A percentile compares a stretch with the other conserved stretches of the same genome.
phyloP scores from a whole-genome alignment of 805 yeast species.

The Yamadazyma nakazawae region DNA sequence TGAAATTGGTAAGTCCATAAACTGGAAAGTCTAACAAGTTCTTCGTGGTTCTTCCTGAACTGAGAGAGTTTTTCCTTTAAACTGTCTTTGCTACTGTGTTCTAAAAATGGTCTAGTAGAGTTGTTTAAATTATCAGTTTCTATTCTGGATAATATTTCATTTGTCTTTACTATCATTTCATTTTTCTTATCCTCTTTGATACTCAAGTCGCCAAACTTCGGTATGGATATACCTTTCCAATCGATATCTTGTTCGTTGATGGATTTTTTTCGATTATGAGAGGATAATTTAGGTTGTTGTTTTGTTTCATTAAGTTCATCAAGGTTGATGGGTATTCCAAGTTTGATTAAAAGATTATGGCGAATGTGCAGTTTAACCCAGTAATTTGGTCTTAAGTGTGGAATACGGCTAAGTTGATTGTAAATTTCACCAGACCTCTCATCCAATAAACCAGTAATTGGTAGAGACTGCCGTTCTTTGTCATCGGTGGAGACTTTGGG shows the following conservation, averaged over 20 bases:
- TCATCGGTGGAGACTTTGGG: not conserved
- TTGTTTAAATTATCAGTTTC: constrained; percentile 35
- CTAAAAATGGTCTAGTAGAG: constrained; percentile 26
- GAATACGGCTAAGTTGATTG: constrained; percentile 45
- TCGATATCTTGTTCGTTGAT: constrained; percentile 28
- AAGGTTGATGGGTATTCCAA: constrained; percentile 72
- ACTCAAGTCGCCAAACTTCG: constrained; percentile 30
- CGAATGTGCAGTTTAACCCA: constrained; percentile 71
- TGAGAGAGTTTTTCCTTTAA: constrained; percentile 38
- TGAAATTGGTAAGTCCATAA: constrained; percentile 52
- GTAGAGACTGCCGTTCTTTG: not conserved
- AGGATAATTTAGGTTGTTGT: not conserved
- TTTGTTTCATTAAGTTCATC: constrained; percentile 42
- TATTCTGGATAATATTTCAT: constrained; percentile 24
- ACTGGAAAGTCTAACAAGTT: constrained; percentile 27
- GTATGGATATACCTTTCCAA: constrained; percentile 36
- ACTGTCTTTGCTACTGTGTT: constrained; percentile 15
- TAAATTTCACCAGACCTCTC: constrained; percentile 41
- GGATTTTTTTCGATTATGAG: constrained; percentile 18
- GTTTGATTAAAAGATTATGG: constrained; percentile 55
- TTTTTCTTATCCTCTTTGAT: constrained; percentile 27
- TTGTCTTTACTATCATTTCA: constrained; percentile 23
- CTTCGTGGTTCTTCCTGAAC: constrained; percentile 22
- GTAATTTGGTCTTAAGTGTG: constrained; percentile 54
- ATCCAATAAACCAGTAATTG: constrained; percentile 16